Percentiles rank a stretch among this genome's conserved stretches.
phyloP scores from a whole-genome alignment of 2,329 filamentous ascomycete genomes.

The Calonectria hongkongensis region DNA sequence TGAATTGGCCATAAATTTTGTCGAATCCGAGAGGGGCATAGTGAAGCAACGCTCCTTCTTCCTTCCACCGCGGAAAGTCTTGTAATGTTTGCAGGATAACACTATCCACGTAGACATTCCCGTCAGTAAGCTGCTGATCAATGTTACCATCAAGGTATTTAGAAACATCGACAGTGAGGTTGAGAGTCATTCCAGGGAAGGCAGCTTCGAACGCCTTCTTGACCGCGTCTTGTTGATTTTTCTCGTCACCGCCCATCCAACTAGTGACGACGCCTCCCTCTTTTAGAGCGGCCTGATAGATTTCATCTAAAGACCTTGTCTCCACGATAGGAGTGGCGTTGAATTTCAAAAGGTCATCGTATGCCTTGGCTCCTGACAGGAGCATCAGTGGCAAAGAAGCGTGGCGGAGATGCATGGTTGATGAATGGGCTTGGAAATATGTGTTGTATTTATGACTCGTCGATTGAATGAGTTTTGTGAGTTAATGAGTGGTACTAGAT shows the following conservation, averaged over 20 bases:
- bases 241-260: constrained; percentile 4
- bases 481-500: too few species aligned
- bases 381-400: background rate
- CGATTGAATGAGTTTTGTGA: background rate
- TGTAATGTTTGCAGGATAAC: background rate
- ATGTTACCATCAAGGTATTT: background rate
- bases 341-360: constrained; percentile 1
- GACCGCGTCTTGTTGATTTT: background rate
- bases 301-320: constrained; percentile 8
- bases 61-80: constrained; percentile 8
- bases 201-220: constrained; percentile 8
- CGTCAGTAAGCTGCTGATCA: background rate
- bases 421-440: background rate
- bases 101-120: constrained; percentile 1
- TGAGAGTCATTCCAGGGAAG: constrained; percentile 9
- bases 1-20: background rate
- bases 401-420: background rate
- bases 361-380: background rate
- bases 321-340: background rate
- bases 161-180: background rate
- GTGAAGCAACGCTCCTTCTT: constrained; percentile 4
- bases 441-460: background rate
- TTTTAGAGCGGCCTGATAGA: constrained; percentile 12
- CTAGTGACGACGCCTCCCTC: constrained; percentile 8
- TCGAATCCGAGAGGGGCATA: background rate